Evolutionary conservation across 805 yeast genomes (phyloP).

Genomic region (Isabelozyma heimii): DNA sequence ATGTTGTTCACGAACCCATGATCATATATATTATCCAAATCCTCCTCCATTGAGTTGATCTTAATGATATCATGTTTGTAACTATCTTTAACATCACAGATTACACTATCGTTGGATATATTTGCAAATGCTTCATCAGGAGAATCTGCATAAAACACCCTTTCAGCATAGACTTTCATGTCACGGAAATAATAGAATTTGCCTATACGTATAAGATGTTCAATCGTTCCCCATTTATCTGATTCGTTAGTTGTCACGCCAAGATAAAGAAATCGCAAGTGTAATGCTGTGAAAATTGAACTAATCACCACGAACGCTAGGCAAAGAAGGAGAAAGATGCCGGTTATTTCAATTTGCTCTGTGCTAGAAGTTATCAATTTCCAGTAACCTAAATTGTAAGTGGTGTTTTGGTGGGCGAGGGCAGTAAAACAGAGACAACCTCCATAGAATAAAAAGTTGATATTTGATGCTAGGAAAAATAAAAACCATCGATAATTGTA

Average conservation of each 20-base stretch:
- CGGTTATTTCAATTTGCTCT: slow-evolving; percentile 36
- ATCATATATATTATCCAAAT: slow-evolving; percentile 47
- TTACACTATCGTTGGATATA: slow-evolving; percentile 21
- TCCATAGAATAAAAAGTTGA: slow-evolving; percentile 40
- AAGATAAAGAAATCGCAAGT: slow-evolving; percentile 48
- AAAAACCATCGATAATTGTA: slow-evolving; percentile 63
- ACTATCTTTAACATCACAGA: slow-evolving; percentile 11
- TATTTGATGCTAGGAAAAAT: slow-evolving; percentile 50
- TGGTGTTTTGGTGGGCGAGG: slow-evolving; percentile 6
- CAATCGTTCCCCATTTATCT: slow-evolving; percentile 67
- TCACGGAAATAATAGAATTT: slow-evolving; percentile 21
- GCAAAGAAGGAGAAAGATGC: slow-evolving; percentile 41
- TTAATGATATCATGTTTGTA: slow-evolving; percentile 9
- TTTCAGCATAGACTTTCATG: slow-evolving; percentile 21
- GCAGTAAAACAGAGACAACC: slow-evolving; percentile 29
- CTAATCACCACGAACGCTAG: slow-evolving; percentile 35
- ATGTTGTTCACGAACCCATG: slow-evolving; percentile 45
- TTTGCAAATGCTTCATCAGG: slow-evolving; percentile 23
- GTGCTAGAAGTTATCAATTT: slow-evolving; percentile 21
- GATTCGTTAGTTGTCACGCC: slow-evolving; percentile 79
- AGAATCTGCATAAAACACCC: slow-evolving; percentile 8
- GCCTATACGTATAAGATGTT: slow-evolving; percentile 36
- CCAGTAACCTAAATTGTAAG: slow-evolving; percentile 15
- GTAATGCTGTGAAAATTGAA: slow-evolving; percentile 39
- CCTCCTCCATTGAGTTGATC: slow-evolving; percentile 22